These are phyloP conservation scores for Carex parvula DNA, from an alignment of 176 grass and related monocot genomes.

Conservation along the genomic window DNA sequence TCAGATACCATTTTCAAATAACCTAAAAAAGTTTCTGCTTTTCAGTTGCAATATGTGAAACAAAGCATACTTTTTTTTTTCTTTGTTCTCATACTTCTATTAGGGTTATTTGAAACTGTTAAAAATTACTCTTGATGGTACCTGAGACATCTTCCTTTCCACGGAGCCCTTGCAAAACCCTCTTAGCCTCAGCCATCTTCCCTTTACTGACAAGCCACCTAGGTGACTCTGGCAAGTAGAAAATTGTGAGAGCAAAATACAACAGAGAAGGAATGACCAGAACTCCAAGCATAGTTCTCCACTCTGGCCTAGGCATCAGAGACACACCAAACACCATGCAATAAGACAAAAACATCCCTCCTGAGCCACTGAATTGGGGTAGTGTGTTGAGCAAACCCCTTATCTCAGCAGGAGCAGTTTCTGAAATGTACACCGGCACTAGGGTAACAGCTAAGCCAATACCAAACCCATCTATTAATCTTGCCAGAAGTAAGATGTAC, in stretches of 20 bases:
- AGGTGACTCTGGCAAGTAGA: conserved; percentile 96
- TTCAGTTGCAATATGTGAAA: conserved; percentile 8
- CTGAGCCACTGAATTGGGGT: conserved; percentile 84
- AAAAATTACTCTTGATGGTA: conserved; percentile 21
- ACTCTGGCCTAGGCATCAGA: conserved; percentile 57
- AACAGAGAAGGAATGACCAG: conserved; percentile 77
- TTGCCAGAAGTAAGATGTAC: conserved; percentile 70
- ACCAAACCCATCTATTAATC: conserved; percentile 87
- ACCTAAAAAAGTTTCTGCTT: not conserved
- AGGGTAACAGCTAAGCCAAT: conserved; percentile 85
- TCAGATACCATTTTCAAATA: not conserved
- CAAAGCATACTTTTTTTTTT: not conserved
- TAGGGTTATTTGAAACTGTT: not conserved
- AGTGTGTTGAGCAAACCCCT: conserved; percentile 82
- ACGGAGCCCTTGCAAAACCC: conserved; percentile 58
- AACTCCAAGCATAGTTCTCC: conserved; percentile 97
- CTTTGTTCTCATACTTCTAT: not conserved
- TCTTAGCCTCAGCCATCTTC: conserved; percentile 71
- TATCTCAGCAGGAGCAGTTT: conserved; percentile 91
- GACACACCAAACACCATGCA: conserved; percentile 97
- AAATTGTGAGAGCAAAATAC: conserved; percentile 77
- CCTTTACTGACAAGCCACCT: conserved; percentile 99
- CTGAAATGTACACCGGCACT: conserved; percentile 88
- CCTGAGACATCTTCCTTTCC: conserved; percentile 96
- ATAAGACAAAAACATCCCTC: conserved; percentile 98